Conservation (phyloP, 2,329 filamentous ascomycete genomes). For the Atkinsonella texensis region DNA sequence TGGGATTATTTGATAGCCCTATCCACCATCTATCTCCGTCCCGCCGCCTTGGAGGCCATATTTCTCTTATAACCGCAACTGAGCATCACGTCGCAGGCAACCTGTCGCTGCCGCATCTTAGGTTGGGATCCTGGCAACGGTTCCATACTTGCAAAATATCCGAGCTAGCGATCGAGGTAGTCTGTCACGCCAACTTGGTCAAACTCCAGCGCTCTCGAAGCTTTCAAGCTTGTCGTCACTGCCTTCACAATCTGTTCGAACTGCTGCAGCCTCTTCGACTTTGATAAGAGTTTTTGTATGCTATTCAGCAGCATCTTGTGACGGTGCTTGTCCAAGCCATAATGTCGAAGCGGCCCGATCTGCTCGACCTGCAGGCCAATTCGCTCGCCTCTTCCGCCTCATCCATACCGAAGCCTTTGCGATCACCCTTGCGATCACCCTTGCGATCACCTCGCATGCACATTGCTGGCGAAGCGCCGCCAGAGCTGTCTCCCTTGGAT, state of each 20-base stretch:
- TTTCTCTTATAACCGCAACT: neutral
- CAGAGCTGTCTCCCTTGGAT: slow-evolving; percentile 86
- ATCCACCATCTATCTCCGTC: neutral
- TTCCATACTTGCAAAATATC: slow-evolving; percentile 11
- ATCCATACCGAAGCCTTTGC: slow-evolving; percentile 39
- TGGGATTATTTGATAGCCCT: neutral
- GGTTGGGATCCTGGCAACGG: slow-evolving; percentile 4
- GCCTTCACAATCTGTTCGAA: neutral
- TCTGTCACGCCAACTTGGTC: slow-evolving; percentile 5
- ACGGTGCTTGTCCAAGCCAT: slow-evolving; percentile 7
- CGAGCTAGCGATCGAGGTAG: slow-evolving; percentile 11
- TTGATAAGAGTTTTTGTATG: slow-evolving; percentile 6
- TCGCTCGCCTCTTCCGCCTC: slow-evolving; percentile 38
- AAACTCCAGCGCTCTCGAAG: slow-evolving; percentile 6
- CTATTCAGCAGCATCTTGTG: slow-evolving; percentile 4
- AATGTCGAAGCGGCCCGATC: slow-evolving; percentile 45
- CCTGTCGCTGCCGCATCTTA: neutral
- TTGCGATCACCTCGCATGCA: slow-evolving; percentile 63
- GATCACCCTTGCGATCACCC: slow-evolving; percentile 60
- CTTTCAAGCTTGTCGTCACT: neutral
- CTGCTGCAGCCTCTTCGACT: neutral
- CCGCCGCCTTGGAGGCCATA: neutral
- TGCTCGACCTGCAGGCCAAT: slow-evolving; percentile 47
- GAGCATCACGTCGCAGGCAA: neutral
- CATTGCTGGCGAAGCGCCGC: slow-evolving; percentile 69